phyloP scores from a whole-genome alignment of 116 monocot genomes.

The Posidonia oceanica region DNA sequence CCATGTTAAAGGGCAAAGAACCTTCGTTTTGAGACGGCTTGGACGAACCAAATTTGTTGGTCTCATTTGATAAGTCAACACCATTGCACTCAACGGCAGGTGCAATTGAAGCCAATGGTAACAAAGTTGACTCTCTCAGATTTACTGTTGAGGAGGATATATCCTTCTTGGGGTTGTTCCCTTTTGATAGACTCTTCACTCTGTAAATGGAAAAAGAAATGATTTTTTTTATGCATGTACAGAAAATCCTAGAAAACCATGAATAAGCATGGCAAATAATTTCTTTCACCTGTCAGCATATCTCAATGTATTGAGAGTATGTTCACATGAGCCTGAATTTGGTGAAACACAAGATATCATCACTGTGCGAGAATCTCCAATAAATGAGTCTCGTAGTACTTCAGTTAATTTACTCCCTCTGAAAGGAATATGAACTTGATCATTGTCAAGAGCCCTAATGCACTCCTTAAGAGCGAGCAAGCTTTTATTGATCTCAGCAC shows the following conservation, averaged over 20 bases:
- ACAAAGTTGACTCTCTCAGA: conserved; percentile 56
- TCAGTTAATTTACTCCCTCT: conserved; percentile 98
- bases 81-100: conserved; percentile 15
- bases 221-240: not conserved
- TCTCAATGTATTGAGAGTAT: conserved; percentile 93
- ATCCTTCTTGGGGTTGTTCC: conserved; percentile 77
- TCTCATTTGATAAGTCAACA: conserved; percentile 25
- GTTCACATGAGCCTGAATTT: conserved; percentile 93
- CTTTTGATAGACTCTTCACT: conserved; percentile 94
- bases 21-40: conserved; percentile 38
- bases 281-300: conserved; percentile 84
- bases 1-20: conserved; percentile 16
- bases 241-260: not conserved
- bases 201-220: conserved; percentile 20
- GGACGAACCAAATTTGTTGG: conserved; percentile 38
- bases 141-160: conserved; percentile 15
- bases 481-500: conserved; percentile 99
- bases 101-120: conserved; percentile 29
- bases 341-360: conserved; percentile 99
- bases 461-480: conserved; percentile 97
- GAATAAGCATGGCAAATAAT: not conserved
- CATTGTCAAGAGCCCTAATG: conserved; percentile 95
- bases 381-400: conserved; percentile 90
- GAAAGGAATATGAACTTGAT: conserved; percentile 96
- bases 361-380: conserved; percentile 91